Base-by-base conservation (phyloP, 2,329 filamentous ascomycete genomes). In the Tolypocladium cylindrosporum region DNA sequence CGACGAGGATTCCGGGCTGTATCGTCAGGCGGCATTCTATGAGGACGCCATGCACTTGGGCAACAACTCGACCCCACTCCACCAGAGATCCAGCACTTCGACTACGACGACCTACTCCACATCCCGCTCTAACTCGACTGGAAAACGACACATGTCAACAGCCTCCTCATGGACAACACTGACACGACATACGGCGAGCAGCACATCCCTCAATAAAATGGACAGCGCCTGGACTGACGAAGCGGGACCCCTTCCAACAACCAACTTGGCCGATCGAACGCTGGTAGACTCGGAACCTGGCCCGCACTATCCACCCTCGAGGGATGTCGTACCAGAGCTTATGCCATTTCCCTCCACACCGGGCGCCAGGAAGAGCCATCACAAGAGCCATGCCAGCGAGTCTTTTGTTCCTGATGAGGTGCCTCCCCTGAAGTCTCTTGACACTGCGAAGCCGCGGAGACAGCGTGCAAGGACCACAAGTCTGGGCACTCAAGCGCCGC, bases 141-240 rank as follows among this genome's bases (percentile, higher is more conserved):
- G 73, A 55, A 76, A 78, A 58, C 79, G 79, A 34, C 80, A 83
- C 67, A 74, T 77, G 54, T 85, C 82, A 14, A 75, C 76, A 19
- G 74, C 77, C 34, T 84, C 81, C 5, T 78, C 75, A 11, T 78
- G 77, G 60, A 83, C 81, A 1, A 78, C 77, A 43, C 72, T 80
- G 59, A 83, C 80, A 6, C 77, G 79, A 6, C 74, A 81, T 66
- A 85, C 81, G 4, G 70, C 73, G 50, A 83, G 79, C 71, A 82
- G 76, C 59, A 75, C 71, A 14, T 80, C 77, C 14, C 64, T 74
- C 34, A 73, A 69, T 65, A 74, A 74, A 61, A 65, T 69, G 62
- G 62, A 67, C 16, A 65, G 60, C 13, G 60, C 65, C 16, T 69
- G 70, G 64, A 63, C 64, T 1, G 72, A 75, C 21, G 61, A 63